Conservation (phyloP, 257 asterid species). For the Marsdenia floribunda region DNA sequence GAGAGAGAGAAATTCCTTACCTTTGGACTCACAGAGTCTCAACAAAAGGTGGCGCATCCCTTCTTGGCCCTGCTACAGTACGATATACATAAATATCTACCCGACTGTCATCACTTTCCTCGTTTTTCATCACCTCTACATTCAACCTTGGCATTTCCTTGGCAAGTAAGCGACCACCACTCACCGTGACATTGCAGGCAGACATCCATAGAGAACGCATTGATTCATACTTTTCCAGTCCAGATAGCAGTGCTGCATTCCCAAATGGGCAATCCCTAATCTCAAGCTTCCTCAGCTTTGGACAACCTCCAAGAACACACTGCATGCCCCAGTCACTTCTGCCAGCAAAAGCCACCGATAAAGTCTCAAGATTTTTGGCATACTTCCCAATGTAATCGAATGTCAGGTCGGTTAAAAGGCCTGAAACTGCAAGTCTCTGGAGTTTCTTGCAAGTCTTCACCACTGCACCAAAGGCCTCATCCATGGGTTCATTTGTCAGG, state of each 20-base stretch:
- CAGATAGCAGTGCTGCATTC: conserved; percentile 57
- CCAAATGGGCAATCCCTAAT: conserved; percentile 87
- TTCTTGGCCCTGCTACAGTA: conserved; percentile 73
- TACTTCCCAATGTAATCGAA: conserved; percentile 75
- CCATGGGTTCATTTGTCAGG: conserved; percentile 76
- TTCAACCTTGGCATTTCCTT: conserved; percentile 66
- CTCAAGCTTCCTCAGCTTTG: conserved; percentile 84
- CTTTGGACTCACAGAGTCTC: conserved; percentile 46
- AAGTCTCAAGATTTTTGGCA: conserved; percentile 73
- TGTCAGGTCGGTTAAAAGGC: conserved; percentile 65
- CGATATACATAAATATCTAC: conserved; percentile 73
- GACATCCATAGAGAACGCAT: conserved; percentile 93
- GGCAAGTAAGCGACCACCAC: conserved; percentile 62
- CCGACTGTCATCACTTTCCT: conserved; percentile 33
- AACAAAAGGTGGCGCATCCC: conserved; percentile 79
- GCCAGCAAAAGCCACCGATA: conserved; percentile 92
- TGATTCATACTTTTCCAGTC: conserved; percentile 54
- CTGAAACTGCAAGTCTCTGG: conserved; percentile 73
- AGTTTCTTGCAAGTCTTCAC: conserved; percentile 68
- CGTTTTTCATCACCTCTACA: conserved; percentile 69
- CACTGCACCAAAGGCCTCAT: conserved; percentile 86
- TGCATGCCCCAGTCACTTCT: conserved; percentile 79
- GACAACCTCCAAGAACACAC: conserved; percentile 67
- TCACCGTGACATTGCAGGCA: conserved; percentile 55
- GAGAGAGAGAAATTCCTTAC: conserved; percentile 2